Percentiles rank a stretch among this genome's conserved stretches.
Evolutionary conservation across 176 grass and related monocot genomes (phyloP).

Genomic region (Ampelocalamus luodianensis): DNA sequence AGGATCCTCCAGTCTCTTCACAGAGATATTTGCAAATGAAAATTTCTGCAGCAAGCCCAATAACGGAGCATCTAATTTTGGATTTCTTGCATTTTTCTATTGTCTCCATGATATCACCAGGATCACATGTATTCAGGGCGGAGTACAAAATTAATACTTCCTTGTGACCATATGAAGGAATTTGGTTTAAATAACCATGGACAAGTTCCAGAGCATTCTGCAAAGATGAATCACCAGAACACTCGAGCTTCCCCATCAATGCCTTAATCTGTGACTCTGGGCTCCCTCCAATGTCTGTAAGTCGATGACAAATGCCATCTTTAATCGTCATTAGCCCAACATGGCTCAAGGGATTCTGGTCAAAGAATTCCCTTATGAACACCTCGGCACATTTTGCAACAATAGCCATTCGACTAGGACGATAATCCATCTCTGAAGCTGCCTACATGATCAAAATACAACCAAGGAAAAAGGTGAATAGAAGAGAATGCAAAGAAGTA

Average conservation of each 20-base stretch:
- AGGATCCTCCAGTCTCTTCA: conserved; percentile 85
- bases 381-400: conserved; percentile 76
- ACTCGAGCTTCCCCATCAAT: conserved; percentile 92
- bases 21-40: conserved; percentile 97
- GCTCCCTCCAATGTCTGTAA: conserved; percentile 92
- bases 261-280: conserved; percentile 93
- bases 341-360: conserved; percentile 97
- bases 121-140: conserved; percentile 87
- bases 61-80: conserved; percentile 89
- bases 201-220: conserved; percentile 94
- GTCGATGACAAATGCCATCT: conserved; percentile 74
- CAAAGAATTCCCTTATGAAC: conserved; percentile 97
- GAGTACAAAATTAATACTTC: conserved; percentile 93
- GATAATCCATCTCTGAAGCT: conserved; percentile 91
- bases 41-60: conserved; percentile 93
- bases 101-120: conserved; percentile 85
- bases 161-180: conserved; percentile 89
- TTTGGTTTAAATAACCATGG: conserved; percentile 80
- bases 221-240: conserved; percentile 86
- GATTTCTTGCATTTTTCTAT: conserved; percentile 81
- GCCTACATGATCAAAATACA: conserved; percentile 64
- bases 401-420: conserved; percentile 87
- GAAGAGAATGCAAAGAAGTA: conserved; percentile 16
- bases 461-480: neutral
- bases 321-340: conserved; percentile 81